Base-by-base conservation (phyloP, 108 stramenopile species). In the Skeletonema potamos region DNA sequence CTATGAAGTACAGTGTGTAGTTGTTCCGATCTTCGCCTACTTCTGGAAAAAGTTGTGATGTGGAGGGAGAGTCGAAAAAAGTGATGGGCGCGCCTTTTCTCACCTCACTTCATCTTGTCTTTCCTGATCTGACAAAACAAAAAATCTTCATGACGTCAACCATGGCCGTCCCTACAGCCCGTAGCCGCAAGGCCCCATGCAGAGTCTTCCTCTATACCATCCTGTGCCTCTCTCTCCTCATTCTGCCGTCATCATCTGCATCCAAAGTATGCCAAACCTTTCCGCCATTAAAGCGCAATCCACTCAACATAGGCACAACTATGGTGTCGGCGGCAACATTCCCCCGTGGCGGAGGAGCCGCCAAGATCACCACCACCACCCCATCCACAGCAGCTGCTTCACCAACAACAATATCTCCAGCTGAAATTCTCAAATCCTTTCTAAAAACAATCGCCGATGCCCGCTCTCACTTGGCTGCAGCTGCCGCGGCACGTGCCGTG, bases 401-500 rank as follows among this genome's bases (percentile, higher is more conserved):
- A 10, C 22, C 62, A 1, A 26, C 62, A 9, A 8, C 62, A 8
- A 64, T 39, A 17, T 37, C 39, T n/a, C 27, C 41, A 20, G 12
- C 17, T 7, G 2, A 15, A 64, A 39, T 43, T 12, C 56, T 70
- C 28, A 22, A 63, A 58, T 68, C 76, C 46, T 88, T 88, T 61
- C 28, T 79, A 30, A 20, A 76, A 13, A 84, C 85, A 22, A 68
- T 88, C 41, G 26, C 41, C 62, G 76, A 84, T 30, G 73, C 87
- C 15, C 51, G 70, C 46, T 79, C 82, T 3, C 88, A 92, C 61
- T 64, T 92, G 60, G 77, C 74, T 0, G 88, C 91, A 1, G 91
- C 91, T 4, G 91, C 87, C 0, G 85, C 77, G 6, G 91, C 88
- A 18, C 75, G 91, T 63, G 76, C 83, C 30, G 56, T 76, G 10